Percentiles rank a stretch among this genome's conserved stretches.
Evolutionary conservation across 2,329 filamentous ascomycete species (phyloP).

Genomic region (Epichloe gansuensis): DNA sequence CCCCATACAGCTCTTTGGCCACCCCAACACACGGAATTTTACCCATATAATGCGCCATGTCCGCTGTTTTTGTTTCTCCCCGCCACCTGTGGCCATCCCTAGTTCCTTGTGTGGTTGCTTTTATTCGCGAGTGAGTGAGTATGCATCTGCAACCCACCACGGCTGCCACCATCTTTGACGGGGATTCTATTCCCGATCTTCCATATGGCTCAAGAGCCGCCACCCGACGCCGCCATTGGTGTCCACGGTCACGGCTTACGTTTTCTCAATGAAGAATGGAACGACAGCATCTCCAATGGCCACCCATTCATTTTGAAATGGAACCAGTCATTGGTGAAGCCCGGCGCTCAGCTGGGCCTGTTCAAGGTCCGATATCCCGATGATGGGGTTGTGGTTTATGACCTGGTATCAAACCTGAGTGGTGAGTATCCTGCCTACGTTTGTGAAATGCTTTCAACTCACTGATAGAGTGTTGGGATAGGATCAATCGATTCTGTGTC

Average conservation of each 20-base stretch:
- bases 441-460: constrained; percentile 1
- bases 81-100: neutral
- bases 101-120: neutral
- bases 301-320: constrained; percentile 17
- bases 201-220: constrained; percentile 12
- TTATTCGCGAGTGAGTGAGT: neutral
- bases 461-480: constrained; percentile 7
- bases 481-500: constrained; percentile 14
- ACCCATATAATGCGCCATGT: constrained; percentile 11
- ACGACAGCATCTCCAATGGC: constrained; percentile 22
- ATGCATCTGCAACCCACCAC: constrained; percentile 3
- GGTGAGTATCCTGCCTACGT: constrained; percentile 12
- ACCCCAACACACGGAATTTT: constrained; percentile 2
- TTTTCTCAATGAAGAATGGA: constrained; percentile 23
- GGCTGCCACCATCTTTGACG: neutral
- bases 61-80: constrained; percentile 8
- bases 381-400: constrained; percentile 18
- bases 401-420: constrained; percentile 19
- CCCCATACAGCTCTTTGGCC: constrained; percentile 2
- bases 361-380: constrained; percentile 20
- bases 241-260: constrained; percentile 16
- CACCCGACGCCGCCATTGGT: constrained; percentile 7
- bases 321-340: constrained; percentile 17
- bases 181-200: constrained; percentile 3
- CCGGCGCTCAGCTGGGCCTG: constrained; percentile 15